Evolutionary conservation across 1,284 basidiomycete genomes (phyloP).

Genomic region (Moniliella sp.): DNA sequence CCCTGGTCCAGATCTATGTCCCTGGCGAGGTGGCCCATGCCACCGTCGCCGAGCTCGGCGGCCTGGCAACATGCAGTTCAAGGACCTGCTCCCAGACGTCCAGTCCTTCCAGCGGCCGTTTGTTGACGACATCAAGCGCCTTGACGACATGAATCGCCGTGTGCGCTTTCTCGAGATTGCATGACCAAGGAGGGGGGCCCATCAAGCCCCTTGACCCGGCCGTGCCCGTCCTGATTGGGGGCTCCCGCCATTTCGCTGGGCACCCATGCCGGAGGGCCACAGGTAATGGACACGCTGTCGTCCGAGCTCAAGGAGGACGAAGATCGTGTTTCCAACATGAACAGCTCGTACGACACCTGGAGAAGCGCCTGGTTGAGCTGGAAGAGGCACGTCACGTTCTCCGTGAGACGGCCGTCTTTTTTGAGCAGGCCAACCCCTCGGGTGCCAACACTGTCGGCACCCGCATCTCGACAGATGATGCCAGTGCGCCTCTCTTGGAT

Average conservation of each 20-base stretch:
- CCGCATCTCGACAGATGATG: constrained; percentile 73
- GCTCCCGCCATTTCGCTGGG: too few species aligned
- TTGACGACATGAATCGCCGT: constrained; percentile 85
- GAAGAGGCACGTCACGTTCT: constrained; percentile 75
- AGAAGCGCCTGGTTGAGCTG: constrained; percentile 64
- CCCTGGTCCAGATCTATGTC: constrained; percentile 88
- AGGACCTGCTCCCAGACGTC: constrained; percentile 90
- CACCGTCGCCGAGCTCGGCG: constrained; percentile 78
- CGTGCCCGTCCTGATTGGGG: constrained; percentile 24
- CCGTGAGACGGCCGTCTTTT: constrained; percentile 85
- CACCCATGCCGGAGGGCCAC: constrained; percentile 46
- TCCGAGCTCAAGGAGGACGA: constrained; percentile 72
- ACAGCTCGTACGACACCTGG: constrained; percentile 75
- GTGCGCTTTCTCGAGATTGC: constrained; percentile 70
- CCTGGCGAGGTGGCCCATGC: constrained; percentile 93
- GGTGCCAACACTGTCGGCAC: constrained; percentile 49
- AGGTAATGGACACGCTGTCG: constrained; percentile 80
- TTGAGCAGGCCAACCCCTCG: constrained; percentile 75
- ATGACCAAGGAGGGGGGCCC: constrained; percentile 63
- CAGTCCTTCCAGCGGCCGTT: constrained; percentile 97
- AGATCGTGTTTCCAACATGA: constrained; percentile 67
- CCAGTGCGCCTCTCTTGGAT: constrained; percentile 68
- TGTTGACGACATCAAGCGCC: constrained; percentile 74
- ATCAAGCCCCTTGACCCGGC: constrained; percentile 39
- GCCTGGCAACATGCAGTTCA: constrained; percentile 87